Conservation (phyloP, 2,329 filamentous ascomycete genomes). For the Aureobasidium sp. region DNA sequence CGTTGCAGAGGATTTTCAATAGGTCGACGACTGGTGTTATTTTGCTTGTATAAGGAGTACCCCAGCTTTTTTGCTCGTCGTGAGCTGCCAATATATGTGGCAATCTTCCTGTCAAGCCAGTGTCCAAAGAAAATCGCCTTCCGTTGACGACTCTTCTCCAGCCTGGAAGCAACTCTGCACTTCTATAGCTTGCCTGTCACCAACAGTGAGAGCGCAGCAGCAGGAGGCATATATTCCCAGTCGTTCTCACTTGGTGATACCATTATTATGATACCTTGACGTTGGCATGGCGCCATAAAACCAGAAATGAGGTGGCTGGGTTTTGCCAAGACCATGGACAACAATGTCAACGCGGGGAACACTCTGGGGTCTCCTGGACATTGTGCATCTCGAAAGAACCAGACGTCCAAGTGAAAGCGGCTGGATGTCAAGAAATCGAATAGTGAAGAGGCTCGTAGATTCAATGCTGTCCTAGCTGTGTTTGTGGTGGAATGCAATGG, state of each 20-base stretch:
- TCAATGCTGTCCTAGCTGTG: not conserved
- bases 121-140: no score
- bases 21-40: no score
- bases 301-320: slow-evolving; percentile 4
- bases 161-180: not conserved
- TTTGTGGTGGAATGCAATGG: not conserved
- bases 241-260: not conserved
- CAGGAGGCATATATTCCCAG: not conserved
- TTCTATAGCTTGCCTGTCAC: not conserved
- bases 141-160: not conserved
- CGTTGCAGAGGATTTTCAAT: no score
- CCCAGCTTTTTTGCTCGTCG: no score
- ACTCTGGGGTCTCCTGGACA: not conserved
- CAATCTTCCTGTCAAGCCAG: no score
- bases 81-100: no score
- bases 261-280: not conserved
- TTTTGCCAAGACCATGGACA: not conserved
- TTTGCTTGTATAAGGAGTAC: no score
- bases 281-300: slow-evolving; percentile 6
- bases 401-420: not conserved
- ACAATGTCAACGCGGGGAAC: not conserved
- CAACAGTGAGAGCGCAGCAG: not conserved
- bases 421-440: not conserved
- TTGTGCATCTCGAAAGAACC: not conserved
- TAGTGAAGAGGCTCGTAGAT: not conserved